Conservation (phyloP, 495 filamentous ascomycete genomes). For the Hypoxylon lienhwacheense region DNA sequence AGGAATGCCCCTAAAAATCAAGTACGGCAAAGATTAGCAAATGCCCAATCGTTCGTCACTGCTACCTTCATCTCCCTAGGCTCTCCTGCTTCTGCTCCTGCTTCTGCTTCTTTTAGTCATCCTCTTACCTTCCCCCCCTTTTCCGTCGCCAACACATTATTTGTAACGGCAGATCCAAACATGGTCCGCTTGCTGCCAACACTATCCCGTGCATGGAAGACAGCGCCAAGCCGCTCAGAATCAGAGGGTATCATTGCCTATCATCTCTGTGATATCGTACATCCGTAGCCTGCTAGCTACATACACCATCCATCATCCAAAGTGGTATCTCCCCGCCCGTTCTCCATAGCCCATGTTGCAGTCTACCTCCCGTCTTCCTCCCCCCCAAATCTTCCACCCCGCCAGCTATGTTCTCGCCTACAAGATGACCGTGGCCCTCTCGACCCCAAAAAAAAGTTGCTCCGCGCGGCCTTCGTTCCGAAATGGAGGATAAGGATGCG, state of each 20-base stretch:
- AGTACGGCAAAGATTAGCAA: conserved; percentile 22
- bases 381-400: conserved; percentile 8
- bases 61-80: not conserved
- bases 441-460: conserved; percentile 4
- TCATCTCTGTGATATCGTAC: conserved; percentile 40
- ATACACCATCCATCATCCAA: conserved; percentile 28
- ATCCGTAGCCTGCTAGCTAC: conserved; percentile 28
- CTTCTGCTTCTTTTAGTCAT: not conserved
- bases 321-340: conserved; percentile 28
- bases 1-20: conserved; percentile 7
- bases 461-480: not conserved
- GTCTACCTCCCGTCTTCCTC: conserved; percentile 22
- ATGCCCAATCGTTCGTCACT: conserved; percentile 7
- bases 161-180: not conserved
- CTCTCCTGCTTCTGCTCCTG: not conserved
- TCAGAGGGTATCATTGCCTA: conserved; percentile 43
- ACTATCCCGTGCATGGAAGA: not conserved
- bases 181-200: too few species aligned
- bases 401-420: not conserved
- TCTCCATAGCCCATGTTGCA: conserved; percentile 24
- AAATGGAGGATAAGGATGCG: conserved; percentile 9
- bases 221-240: conserved; percentile 24
- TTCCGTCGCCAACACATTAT: not conserved
- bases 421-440: not conserved
- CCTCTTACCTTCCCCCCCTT: not conserved